Base-by-base conservation (phyloP, 2,329 filamentous ascomycete genomes). In the Akanthomyces dipterigenus region DNA sequence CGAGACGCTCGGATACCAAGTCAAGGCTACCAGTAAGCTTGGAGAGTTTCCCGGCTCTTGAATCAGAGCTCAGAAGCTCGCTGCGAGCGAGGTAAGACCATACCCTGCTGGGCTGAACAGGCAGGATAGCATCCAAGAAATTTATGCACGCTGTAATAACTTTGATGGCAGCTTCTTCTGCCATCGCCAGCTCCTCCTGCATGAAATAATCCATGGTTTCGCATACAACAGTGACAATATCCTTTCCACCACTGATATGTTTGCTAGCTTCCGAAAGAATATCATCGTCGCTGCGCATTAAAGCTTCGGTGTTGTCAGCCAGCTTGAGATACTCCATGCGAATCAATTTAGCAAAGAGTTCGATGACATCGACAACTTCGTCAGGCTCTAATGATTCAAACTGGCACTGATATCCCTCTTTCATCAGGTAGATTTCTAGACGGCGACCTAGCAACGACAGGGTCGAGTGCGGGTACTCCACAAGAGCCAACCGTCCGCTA, bases 11-110 rank as follows among this genome's bases (percentile, higher is more conserved):
- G 5, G 83, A 82, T 2, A 89, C 85, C 61, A 96, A 82, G 70
- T 99, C 95, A 3, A 92, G 84, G 26, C 86, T 88, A n/a, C 90
- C 90, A 3, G 96, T 84, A 56, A 98, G 87, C 55, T 86, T 86
- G 43, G 88, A 85, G 63, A 99, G 81, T 63, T 89, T 87, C 12
- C 91, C 90, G 16, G 87, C 87, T 64, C 87, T 88, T 11, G 90
- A 87, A 66, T 91, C 88, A 6, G 87, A 84, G 66, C 89, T 89
- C 50, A 99, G 80, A 20, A 99, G 78, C 64, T 88, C 86, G 71
- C 91, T 96, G 62, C 91, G 86, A 3, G 88, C 86, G 68, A 99
- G 82, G 71, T 93, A 90, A 3, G 93, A 92, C 93, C 95, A 98
- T 6, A 96, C 87, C 63, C 93, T 83, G 61, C 89, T 89, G 0